phyloP scores from a whole-genome alignment of 208 protist genomes.

The Wallacemonas sp. region DNA sequence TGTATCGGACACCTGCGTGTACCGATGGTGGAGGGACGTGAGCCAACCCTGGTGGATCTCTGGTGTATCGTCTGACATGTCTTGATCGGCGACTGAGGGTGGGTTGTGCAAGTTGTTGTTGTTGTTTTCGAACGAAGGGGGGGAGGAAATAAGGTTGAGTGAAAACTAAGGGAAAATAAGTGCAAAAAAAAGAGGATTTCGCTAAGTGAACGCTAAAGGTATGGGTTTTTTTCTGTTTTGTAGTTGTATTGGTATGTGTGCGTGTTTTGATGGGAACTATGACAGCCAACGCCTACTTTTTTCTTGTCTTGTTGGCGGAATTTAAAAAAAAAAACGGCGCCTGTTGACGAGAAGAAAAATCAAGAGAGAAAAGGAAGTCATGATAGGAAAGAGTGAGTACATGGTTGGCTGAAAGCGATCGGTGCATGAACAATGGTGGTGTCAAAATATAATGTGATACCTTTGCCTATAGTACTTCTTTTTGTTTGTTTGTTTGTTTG shows the following conservation, averaged over 20 bases:
- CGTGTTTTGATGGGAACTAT: not conserved
- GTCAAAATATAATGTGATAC: too few relatives aligned
- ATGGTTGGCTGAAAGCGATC: too few relatives aligned
- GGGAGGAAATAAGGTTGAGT: too few relatives aligned
- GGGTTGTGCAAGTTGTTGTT: too few relatives aligned
- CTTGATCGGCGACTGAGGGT: too few relatives aligned
- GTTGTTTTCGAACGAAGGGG: too few relatives aligned
- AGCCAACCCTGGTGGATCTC: not conserved
- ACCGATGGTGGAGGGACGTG: conserved; percentile 4
- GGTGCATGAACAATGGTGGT: too few relatives aligned
- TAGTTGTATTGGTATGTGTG: not conserved
- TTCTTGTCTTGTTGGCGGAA: not conserved
- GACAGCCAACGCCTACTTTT: not conserved
- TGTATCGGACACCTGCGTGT: not conserved
- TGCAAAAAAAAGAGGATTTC: not conserved
- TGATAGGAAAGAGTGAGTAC: conserved; percentile 15
- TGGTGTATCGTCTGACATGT: not conserved
- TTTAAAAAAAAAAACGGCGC: not conserved
- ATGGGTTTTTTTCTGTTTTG: not conserved
- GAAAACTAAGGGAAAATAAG: too few relatives aligned
- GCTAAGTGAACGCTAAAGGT: not conserved
- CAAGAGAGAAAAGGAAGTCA: conserved; percentile 16
- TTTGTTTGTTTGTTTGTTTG: not conserved
- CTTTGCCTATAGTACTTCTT: too few relatives aligned
- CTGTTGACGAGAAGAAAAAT: not conserved